phyloP scores from a whole-genome alignment of 768 basidiomycete genomes.

The Naematelia encephala region DNA sequence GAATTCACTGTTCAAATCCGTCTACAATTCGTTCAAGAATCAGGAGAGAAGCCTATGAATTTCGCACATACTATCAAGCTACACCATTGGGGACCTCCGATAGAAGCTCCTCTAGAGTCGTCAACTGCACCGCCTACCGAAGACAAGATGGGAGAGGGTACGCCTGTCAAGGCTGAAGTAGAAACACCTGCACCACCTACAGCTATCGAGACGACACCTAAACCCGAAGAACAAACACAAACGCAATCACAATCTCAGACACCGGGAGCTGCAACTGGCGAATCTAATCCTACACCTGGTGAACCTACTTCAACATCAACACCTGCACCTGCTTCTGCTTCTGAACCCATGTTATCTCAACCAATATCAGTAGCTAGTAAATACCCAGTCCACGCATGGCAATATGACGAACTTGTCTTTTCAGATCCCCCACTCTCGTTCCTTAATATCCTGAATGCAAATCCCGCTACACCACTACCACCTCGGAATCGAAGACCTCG shows the following conservation, averaged over 20 bases:
- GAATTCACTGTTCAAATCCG: constrained; percentile 96
- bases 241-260: no score
- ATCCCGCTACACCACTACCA: constrained; percentile 79
- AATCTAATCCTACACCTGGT: background rate
- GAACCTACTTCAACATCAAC: background rate
- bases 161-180: background rate
- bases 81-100: constrained; percentile 53
- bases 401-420: constrained; percentile 98
- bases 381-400: constrained; percentile 81
- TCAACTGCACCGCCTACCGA: background rate
- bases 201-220: background rate
- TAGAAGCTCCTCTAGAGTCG: constrained; percentile 18
- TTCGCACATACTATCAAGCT: constrained; percentile 93
- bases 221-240: background rate
- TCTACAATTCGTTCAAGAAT: constrained; percentile 81
- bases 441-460: constrained; percentile 70
- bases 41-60: constrained; percentile 82
- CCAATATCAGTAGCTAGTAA: constrained; percentile 24
- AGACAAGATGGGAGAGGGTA: background rate
- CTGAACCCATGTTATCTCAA: background rate
- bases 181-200: background rate
- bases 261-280: no score
- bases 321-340: background rate
- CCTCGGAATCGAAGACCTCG: constrained; percentile 30
- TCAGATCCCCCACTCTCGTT: constrained; percentile 86